Percentiles rank a stretch among this genome's conserved stretches.
phyloP scores from a whole-genome alignment of 257 asterid genomes.

The Solanum appendiculatum region DNA sequence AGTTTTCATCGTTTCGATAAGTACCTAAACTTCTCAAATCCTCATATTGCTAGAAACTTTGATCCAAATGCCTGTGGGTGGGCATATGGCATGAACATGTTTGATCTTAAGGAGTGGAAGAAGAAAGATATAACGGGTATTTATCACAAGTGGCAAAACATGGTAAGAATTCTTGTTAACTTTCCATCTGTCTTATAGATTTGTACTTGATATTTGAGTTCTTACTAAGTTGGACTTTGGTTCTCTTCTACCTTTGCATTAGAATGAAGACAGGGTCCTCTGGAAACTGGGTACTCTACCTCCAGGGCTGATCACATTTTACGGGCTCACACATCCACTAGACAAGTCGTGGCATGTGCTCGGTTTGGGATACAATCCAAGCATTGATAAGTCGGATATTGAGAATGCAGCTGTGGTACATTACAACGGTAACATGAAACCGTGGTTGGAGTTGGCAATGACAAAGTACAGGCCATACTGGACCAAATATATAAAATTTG shows the following conservation, averaged over 20 bases:
- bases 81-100: conserved; percentile 99
- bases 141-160: conserved; percentile 97
- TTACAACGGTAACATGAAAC: conserved; percentile 97
- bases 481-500: conserved; percentile 73
- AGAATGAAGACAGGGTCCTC: conserved; percentile 88
- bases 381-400: conserved; percentile 65
- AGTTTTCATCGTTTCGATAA: conserved; percentile 96
- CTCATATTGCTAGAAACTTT: conserved; percentile 76
- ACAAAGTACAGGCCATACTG: conserved; percentile 81
- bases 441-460: conserved; percentile 97
- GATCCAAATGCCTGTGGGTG: conserved; percentile 99
- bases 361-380: conserved; percentile 92
- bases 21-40: conserved; percentile 92
- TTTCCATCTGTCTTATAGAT: neutral
- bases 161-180: conserved; percentile 34
- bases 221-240: neutral
- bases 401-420: conserved; percentile 94
- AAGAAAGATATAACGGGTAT: conserved; percentile 94
- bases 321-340: conserved; percentile 87
- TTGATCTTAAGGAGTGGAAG: conserved; percentile 94
- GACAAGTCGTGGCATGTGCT: conserved; percentile 98
- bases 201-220: neutral
- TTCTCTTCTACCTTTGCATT: conserved; percentile 5
- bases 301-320: conserved; percentile 90
- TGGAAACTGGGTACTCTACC: conserved; percentile 99